Conservation (phyloP, 208 protist genomes). For the Acanthamoeba lugdunensis region DNA sequence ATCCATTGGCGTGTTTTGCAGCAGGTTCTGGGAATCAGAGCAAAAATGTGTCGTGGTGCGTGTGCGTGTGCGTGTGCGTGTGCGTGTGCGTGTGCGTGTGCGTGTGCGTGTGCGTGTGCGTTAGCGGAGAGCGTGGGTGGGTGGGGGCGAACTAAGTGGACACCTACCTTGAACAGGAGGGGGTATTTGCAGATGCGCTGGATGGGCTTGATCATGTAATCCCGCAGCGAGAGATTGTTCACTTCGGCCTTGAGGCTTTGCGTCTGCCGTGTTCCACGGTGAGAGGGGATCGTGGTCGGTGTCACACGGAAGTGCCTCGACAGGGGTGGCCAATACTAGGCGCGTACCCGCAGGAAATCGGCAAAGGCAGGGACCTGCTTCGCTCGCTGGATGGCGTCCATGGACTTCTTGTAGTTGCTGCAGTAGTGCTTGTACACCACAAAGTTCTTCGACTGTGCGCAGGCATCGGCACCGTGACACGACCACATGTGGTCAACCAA, state of each 20-base stretch:
- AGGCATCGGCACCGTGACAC: not conserved
- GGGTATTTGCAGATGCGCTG: constrained; percentile 62
- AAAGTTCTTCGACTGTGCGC: constrained; percentile 39
- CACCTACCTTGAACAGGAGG: constrained; percentile 11
- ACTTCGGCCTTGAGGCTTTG: constrained; percentile 13
- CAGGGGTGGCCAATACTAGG: not conserved
- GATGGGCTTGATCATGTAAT: constrained; percentile 59
- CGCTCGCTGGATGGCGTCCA: constrained; percentile 56
- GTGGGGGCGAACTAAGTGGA: not conserved
- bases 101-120: no score
- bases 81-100: no score
- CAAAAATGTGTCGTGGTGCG: not conserved
- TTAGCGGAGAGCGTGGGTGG: not conserved
- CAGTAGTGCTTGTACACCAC: constrained; percentile 65
- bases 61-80: not conserved
- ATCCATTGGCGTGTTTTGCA: constrained; percentile 47
- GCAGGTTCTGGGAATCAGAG: not conserved
- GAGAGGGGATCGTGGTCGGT: not conserved
- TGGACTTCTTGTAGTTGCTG: constrained; percentile 64
- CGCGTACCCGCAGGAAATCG: constrained; percentile 13
- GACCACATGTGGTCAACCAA: not conserved
- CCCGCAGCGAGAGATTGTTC: constrained; percentile 49
- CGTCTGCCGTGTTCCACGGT: not conserved
- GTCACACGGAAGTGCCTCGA: not conserved
- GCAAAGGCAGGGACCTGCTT: constrained; percentile 21